Conservation (phyloP, 2,329 filamentous ascomycete species). For the Neurospora sp. region DNA sequence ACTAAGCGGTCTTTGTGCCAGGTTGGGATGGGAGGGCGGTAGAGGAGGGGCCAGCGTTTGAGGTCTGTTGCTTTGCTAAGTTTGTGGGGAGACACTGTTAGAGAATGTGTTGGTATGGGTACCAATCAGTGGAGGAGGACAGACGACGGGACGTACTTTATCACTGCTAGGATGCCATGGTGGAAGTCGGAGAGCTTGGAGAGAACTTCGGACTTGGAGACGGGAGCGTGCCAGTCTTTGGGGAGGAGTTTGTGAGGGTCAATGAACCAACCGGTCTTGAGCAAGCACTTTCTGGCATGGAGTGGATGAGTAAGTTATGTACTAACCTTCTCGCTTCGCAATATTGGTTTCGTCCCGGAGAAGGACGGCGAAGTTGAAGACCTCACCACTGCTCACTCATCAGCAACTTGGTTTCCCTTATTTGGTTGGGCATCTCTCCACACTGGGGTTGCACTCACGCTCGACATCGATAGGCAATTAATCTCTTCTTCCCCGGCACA, state of each 20-base stretch:
- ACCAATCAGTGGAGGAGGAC: too few relatives aligned
- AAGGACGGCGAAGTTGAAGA: constrained; percentile 26
- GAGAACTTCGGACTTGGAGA: constrained; percentile 21
- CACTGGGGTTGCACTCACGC: constrained; percentile 4
- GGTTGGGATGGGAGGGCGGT: constrained; percentile 22
- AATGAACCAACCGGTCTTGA: background rate
- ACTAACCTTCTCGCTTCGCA: constrained; percentile 11
- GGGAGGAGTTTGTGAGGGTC: background rate
- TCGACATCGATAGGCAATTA: constrained; percentile 23
- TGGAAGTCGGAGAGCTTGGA: constrained; percentile 21
- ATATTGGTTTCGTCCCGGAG: constrained; percentile 18
- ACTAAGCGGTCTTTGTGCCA: constrained; percentile 24
- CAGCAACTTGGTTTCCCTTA: background rate
- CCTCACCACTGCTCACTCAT: constrained; percentile 17
- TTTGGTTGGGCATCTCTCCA: background rate
- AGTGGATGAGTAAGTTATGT: background rate
- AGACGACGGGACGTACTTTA: constrained; percentile 15
- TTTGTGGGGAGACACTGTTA: too few relatives aligned
- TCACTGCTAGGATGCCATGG: constrained; percentile 17
- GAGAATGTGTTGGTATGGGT: too few relatives aligned
- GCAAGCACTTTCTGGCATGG: background rate
- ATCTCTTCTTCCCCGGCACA: constrained; percentile 13
- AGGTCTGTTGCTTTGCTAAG: constrained; percentile 23
- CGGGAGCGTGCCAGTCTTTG: constrained; percentile 23
- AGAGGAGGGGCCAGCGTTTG: constrained; percentile 27